phyloP scores from a whole-genome alignment of 75 land plant species.

The Cunninghamia lanceolata region DNA sequence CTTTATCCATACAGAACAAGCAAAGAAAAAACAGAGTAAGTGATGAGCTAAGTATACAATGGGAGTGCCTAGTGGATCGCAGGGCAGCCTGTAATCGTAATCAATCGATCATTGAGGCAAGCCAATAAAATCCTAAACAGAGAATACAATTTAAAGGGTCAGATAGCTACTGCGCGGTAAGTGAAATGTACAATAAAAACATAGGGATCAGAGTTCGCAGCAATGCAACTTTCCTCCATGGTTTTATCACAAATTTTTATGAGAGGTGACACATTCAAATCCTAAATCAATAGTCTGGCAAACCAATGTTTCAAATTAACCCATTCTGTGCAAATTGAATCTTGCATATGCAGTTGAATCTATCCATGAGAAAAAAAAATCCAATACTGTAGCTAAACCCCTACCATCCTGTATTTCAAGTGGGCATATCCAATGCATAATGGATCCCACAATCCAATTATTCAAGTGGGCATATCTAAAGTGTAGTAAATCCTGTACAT shows the following conservation, averaged over 20 bases:
- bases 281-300: neutral
- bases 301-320: neutral
- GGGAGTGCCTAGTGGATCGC: no score
- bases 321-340: neutral
- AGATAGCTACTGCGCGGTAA: neutral
- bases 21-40: no score
- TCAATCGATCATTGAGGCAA: neutral
- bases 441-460: neutral
- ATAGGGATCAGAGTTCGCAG: neutral
- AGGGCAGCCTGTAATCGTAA: neutral
- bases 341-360: neutral
- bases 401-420: neutral
- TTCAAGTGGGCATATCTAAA: neutral
- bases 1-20: no score
- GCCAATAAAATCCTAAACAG: neutral
- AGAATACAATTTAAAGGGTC: neutral
- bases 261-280: neutral
- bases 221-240: neutral
- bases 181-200: neutral
- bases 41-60: no score
- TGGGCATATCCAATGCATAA: neutral
- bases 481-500: neutral
- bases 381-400: neutral
- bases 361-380: neutral
- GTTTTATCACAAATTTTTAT: neutral